A percentile compares a stretch with the other conserved stretches of the same genome.
phyloP scores from a whole-genome alignment of 1,284 basidiomycete species.

The Pisolithus thermaeus region DNA sequence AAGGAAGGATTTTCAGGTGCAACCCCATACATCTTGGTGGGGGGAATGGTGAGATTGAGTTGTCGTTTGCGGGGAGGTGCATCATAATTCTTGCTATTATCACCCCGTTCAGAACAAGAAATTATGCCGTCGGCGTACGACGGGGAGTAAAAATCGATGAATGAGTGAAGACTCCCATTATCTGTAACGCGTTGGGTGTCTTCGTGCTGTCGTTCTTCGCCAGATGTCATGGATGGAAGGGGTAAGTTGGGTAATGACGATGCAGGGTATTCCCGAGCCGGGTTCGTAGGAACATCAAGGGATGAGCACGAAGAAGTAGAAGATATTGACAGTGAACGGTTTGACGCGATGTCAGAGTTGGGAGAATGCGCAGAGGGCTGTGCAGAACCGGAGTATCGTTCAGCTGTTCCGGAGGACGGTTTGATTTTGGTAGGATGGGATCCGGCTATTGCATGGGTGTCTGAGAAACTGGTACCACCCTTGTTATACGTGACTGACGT shows the following conservation, averaged over 20 bases:
- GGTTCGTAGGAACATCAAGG: conserved; percentile 37
- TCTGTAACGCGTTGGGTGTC: conserved; percentile 7
- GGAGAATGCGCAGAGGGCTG: background rate
- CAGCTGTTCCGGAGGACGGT: conserved; percentile 11
- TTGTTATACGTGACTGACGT: conserved; percentile 11
- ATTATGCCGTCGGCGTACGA: conserved; percentile 23
- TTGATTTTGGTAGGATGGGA: conserved; percentile 10
- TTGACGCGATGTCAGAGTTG: conserved; percentile 9
- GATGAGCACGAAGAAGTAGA: conserved; percentile 33
- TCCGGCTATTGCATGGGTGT: conserved; percentile 10
- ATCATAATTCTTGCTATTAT: conserved; percentile 1
- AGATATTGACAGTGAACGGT: conserved; percentile 14
- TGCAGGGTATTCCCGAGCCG: conserved; percentile 40
- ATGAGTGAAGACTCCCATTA: conserved; percentile 39
- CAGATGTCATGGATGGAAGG: conserved; percentile 24
- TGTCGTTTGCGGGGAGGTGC: conserved; percentile 4
- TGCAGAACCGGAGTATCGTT: conserved; percentile 4
- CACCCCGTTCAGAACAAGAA: conserved; percentile 6
- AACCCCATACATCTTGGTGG: conserved; percentile 14
- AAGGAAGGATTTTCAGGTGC: conserved; percentile 14
- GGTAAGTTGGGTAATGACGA: conserved; percentile 30
- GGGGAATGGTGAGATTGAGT: conserved; percentile 16
- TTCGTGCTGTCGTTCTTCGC: conserved; percentile 10
- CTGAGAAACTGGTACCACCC: conserved; percentile 22
- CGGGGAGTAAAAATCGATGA: conserved; percentile 52